Conservation (phyloP, 345 rosid genomes). For the Dimocarpus longan region DNA sequence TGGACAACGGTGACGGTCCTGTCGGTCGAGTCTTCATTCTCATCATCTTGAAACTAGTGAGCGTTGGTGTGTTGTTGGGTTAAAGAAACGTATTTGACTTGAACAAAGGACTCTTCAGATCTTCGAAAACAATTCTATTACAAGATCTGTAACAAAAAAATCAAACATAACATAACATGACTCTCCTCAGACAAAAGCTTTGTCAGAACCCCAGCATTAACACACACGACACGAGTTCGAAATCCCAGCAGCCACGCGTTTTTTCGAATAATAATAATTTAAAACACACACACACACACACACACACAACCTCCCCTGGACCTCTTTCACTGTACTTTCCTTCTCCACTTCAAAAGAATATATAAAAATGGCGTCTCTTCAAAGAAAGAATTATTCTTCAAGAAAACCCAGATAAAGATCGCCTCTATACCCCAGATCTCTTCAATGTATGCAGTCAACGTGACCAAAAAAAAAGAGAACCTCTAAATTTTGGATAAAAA, state of each 20-base stretch:
- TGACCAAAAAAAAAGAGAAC: not conserved
- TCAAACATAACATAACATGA: slow-evolving; percentile 26
- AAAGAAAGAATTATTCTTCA: slow-evolving; percentile 21
- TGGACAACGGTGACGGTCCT: slow-evolving; percentile 41
- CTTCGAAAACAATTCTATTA: slow-evolving; percentile 25
- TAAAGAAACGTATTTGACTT: slow-evolving; percentile 10
- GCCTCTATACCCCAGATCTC: slow-evolving; percentile 25
- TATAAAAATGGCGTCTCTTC: slow-evolving; percentile 30
- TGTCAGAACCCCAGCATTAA: slow-evolving; percentile 37
- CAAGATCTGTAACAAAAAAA: slow-evolving; percentile 43
- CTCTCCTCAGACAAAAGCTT: slow-evolving; percentile 41
- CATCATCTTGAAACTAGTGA: slow-evolving; percentile 53
- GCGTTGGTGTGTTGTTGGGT: not conserved
- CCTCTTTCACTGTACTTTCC: slow-evolving; percentile 8
- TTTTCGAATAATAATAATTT: no score
- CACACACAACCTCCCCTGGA: slow-evolving; percentile 12
- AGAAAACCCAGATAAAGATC: slow-evolving; percentile 36
- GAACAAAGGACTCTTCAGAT: slow-evolving; percentile 34
- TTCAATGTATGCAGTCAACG: slow-evolving; percentile 8
- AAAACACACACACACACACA: not conserved
- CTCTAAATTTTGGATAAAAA: not conserved
- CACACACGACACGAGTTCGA: slow-evolving; percentile 36
- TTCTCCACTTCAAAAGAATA: not conserved
- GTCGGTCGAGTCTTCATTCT: slow-evolving; percentile 66
- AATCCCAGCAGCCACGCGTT: slow-evolving; percentile 44